These are phyloP conservation scores for Gossypium gossypioides DNA, from an alignment of 441 rosid species.

Conservation along the genomic window DNA sequence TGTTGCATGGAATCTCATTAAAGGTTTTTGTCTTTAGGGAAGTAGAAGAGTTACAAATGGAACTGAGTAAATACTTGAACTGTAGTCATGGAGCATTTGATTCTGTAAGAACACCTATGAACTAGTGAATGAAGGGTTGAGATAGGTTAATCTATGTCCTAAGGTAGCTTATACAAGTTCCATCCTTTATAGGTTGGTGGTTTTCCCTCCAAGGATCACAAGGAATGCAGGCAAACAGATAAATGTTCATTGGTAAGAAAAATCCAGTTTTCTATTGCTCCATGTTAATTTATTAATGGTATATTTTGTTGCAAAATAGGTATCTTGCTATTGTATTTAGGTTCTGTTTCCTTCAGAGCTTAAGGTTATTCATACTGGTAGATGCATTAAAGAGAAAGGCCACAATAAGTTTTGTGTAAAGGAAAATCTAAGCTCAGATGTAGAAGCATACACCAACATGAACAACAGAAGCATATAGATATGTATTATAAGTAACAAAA, in stretches of 20 bases:
- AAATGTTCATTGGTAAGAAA: slow-evolving; percentile 44
- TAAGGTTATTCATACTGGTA: not conserved
- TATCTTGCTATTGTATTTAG: not conserved
- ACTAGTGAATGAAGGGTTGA: slow-evolving; percentile 12
- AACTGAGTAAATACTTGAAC: slow-evolving; percentile 39
- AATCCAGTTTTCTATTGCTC: not conserved
- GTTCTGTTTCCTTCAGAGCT: slow-evolving; percentile 12
- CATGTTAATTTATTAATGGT: slow-evolving; percentile 5
- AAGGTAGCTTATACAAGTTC: slow-evolving; percentile 18
- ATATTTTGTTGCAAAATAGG: slow-evolving; percentile 1
- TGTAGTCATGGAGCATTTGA: slow-evolving; percentile 31
- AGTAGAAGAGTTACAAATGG: slow-evolving; percentile 48
- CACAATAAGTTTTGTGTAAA: not conserved
- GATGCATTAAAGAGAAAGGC: not conserved
- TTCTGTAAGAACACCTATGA: slow-evolving; percentile 40
- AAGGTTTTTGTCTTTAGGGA: slow-evolving; percentile 44
- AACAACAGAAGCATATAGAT: not conserved
- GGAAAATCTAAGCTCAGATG: not conserved
- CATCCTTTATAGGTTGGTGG: slow-evolving; percentile 39
- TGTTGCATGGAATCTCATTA: slow-evolving; percentile 1
- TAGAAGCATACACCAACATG: not conserved
- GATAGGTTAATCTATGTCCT: slow-evolving; percentile 9
- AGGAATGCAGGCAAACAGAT: slow-evolving; percentile 33
- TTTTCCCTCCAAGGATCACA: slow-evolving; percentile 30
- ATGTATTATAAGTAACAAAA: not conserved